Evolutionary conservation across 2,329 filamentous ascomycete species (phyloP), one percentile per base, ranked within the genome.

Genomic region (Scopulariopsis brevicaulis): DNA sequence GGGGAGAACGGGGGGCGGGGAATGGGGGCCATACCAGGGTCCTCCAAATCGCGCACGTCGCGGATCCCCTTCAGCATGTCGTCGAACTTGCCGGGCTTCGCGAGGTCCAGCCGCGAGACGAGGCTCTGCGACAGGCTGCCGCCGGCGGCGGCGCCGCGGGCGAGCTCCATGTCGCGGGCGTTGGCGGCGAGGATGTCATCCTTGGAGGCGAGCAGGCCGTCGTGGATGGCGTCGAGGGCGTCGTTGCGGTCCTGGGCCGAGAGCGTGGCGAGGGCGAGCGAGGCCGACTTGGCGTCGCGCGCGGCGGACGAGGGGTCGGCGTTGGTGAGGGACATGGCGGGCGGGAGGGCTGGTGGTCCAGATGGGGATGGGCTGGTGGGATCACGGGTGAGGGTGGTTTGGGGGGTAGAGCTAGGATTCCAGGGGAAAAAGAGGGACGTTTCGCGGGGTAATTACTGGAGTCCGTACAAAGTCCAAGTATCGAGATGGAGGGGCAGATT

Each of bases 1-100:
- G 55, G 37, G 25, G 22, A 56, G 22, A n/a, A 40, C 2, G 12
- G 32, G 7, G 32, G 2, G 14, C 22, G 53, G n/a, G 40, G 37
- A 24, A 52, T 40, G 28, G 28, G 37, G 15, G 32, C 6, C 82
- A 66, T 78, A 94, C 90, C 82, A 63, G 94, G 94, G 74, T 99
- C 94, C 54, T 88, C 82, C 32, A 99, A 79, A 55, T 83, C 80
- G 63, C 87, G 81, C 61, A 99, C 94, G 72, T 96, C 90, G 60
- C 95, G 73, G 61, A 99, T 95, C 28, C 94, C 94, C 74, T 92
- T 87, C 63, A 99, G 79, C 94, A 99, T 97, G 68, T 97, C 94
- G 67, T 96, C 92, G 78, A 87, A 99, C 75, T 97, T 97, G 59
- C 93, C 93, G 68, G 84, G 83, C 70, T 89, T 87, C 54, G 84